phyloP scores from a whole-genome alignment of 345 rosid genomes.

The Boechera stricta region DNA sequence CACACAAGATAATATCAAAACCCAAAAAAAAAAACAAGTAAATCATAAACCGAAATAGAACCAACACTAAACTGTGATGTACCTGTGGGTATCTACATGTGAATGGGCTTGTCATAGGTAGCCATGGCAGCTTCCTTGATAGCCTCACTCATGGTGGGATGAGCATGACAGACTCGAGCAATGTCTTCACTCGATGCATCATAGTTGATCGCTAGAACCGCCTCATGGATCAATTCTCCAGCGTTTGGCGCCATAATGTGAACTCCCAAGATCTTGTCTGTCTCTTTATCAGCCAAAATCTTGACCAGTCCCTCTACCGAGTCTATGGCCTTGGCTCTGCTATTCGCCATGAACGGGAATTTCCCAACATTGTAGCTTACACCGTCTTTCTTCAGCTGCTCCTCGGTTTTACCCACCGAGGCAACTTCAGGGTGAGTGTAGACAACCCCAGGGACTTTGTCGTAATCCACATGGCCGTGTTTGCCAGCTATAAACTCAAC shows the following conservation, averaged over 20 bases:
- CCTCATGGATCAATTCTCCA: conserved; percentile 98
- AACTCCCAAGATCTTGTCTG: conserved; percentile 93
- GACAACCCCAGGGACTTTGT: conserved; percentile 96
- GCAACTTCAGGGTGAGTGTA: conserved; percentile 99
- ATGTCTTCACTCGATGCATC: conserved; percentile 96
- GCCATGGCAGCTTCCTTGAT: conserved; percentile 99
- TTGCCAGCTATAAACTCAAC: conserved; percentile 97
- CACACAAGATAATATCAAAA: neutral
- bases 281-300: conserved; percentile 95
- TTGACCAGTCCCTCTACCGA: conserved; percentile 89
- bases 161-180: conserved; percentile 97
- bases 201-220: conserved; percentile 81
- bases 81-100: conserved; percentile 57
- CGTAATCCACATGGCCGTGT: conserved; percentile 96
- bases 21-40: neutral
- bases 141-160: conserved; percentile 99
- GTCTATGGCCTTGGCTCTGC: conserved; percentile 99
- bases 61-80: conserved; percentile 5
- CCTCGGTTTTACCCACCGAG: conserved; percentile 96
- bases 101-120: conserved; percentile 98
- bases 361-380: conserved; percentile 83
- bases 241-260: conserved; percentile 97
- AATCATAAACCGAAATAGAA: neutral
- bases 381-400: conserved; percentile 88
- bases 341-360: conserved; percentile 97